Evolutionary conservation across 2,329 filamentous ascomycete genomes (phyloP).

Genomic region (Fusarium staphyleae): DNA sequence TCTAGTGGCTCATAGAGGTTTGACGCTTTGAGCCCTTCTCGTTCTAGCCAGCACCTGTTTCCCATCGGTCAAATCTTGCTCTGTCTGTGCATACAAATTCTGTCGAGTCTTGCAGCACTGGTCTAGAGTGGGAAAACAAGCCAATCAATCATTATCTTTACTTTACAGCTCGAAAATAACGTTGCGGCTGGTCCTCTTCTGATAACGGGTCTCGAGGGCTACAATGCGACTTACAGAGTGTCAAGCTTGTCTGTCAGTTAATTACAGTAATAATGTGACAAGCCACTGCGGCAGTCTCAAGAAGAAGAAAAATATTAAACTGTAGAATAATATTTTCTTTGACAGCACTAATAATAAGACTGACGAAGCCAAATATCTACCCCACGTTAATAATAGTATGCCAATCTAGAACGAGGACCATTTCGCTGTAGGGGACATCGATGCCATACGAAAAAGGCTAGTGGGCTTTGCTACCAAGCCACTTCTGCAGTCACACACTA

Average conservation of each 20-base stretch:
- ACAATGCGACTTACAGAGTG: no score
- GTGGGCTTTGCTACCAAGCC: constrained; percentile 25
- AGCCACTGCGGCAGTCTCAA: no score
- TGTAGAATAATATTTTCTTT: not conserved
- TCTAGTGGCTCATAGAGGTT: constrained; percentile 22
- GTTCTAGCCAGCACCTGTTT: constrained; percentile 19
- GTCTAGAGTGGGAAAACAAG: no score
- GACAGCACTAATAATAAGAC: no score
- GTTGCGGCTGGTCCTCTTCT: no score
- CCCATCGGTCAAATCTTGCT: not conserved
- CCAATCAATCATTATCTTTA: no score
- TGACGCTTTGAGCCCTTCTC: constrained; percentile 23
- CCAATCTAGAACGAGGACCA: constrained; percentile 25
- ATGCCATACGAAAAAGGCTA: constrained; percentile 12
- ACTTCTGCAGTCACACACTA: constrained; percentile 32
- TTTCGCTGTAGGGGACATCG: constrained; percentile 30
- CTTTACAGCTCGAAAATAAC: no score
- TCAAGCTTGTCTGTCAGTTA: no score
- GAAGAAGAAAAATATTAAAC: not conserved
- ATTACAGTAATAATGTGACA: no score
- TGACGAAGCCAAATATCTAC: not conserved
- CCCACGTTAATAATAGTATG: constrained; percentile 20
- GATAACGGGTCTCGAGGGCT: no score
- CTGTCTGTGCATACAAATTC: not conserved
- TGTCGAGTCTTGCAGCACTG: no score